Base-by-base conservation (phyloP, 768 basidiomycete species). In the Lactarius trivialis region DNA sequence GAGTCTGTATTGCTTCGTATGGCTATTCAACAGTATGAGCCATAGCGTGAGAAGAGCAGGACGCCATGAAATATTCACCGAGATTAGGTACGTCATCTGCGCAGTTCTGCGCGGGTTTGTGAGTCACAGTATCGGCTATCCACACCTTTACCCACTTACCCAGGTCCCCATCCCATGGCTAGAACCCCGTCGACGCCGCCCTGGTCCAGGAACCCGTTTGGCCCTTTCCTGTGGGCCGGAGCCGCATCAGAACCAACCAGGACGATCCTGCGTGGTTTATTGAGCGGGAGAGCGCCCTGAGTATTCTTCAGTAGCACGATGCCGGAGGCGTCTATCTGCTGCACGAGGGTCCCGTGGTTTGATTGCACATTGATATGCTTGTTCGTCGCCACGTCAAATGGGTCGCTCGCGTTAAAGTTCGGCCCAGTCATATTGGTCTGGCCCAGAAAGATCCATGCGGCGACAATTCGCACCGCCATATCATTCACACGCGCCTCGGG, bases 91-190 rank as follows among this genome's bases (percentile, higher is more conserved):
- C 7, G 86, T 84, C 76, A 90, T 86, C 67, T 84, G 82, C 14
- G 83, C 79, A 0, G 93, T 91, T 6, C 82, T 81, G 26, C 61
- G 69, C 48, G 65, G n/a, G 93, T 17, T 53, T 24, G 48, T 21
- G 37, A 26, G 37, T 30, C 30, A 30, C 30, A 30, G 2, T 24
- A 17, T 12, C 6, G 33, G 48, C n/a, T 6, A 7, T 2, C 5
- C 15, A 78, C 15, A 39, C 1, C 4, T 48, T 36, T 51, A 21
- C 7, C 14, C 9, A 41, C 65, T 41, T 7, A 66, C 74, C 91
- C 92, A 55, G 86, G 89, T 39, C 92, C 94, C 94, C 94, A 97
- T 17, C 93, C 93, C 86, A 93, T 88, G 8, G 91, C 92, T 24
- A 97, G 78, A 17, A 88, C 79, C 12, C 92, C 92, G 53, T 76